Evolutionary conservation across 306 rosid genomes (phyloP).

Genomic region (Vigna trinervia): DNA sequence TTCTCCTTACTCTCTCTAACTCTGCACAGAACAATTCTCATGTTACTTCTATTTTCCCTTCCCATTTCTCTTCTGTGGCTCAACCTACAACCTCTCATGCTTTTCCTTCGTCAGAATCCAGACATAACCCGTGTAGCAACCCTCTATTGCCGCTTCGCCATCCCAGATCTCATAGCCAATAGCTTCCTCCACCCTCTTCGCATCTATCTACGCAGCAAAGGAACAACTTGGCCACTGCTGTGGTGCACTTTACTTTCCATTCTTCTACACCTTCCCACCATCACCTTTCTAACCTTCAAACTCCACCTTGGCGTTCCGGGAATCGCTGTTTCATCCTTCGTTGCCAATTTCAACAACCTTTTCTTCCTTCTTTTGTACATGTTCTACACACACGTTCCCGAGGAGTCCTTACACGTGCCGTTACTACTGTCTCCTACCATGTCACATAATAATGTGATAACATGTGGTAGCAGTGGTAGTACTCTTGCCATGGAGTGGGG

Average conservation of each 20-base stretch:
- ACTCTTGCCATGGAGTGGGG: constrained; percentile 56
- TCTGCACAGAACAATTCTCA: constrained; percentile 62
- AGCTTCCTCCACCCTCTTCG: constrained; percentile 77
- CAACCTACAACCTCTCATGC: constrained; percentile 69
- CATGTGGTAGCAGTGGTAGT: background rate
- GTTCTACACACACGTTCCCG: constrained; percentile 28
- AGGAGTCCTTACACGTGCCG: constrained; percentile 30
- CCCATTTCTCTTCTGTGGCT: constrained; percentile 73
- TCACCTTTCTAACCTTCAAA: constrained; percentile 61
- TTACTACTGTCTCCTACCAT: background rate
- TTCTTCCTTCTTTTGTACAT: constrained; percentile 60
- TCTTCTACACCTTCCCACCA: constrained; percentile 64
- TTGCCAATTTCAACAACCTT: constrained; percentile 67
- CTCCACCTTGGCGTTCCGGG: constrained; percentile 73
- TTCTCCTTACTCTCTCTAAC: constrained; percentile 56
- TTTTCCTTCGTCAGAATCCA: constrained; percentile 60
- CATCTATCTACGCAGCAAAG: constrained; percentile 65
- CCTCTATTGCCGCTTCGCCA: constrained; percentile 67
- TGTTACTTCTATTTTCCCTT: constrained; percentile 59
- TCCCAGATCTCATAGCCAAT: constrained; percentile 75
- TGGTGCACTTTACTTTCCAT: constrained; percentile 65
- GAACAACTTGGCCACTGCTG: constrained; percentile 72
- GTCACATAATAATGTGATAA: background rate
- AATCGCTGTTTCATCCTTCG: constrained; percentile 63
- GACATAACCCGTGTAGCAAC: constrained; percentile 64